Percentiles rank a stretch among this genome's conserved stretches.
phyloP scores from a whole-genome alignment of 768 basidiomycete genomes.

The Rhodosporidiobolus odoratus region DNA sequence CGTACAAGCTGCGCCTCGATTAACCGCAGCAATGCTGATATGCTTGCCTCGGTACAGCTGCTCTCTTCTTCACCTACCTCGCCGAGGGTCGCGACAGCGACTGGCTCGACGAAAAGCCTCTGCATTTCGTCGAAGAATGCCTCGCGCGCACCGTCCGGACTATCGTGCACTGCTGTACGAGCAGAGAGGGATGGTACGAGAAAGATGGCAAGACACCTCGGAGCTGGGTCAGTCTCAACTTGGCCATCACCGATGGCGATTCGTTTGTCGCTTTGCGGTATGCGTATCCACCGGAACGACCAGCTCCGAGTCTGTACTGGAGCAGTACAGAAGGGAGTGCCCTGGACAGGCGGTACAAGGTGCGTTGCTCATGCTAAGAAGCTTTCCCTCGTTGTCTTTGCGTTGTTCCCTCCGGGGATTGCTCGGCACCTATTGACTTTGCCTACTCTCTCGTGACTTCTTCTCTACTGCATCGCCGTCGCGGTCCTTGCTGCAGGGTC shows the following conservation, averaged over 20 bases:
- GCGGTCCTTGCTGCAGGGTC: neutral
- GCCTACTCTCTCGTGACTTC: neutral
- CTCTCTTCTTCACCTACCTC: slow-evolving; percentile 6
- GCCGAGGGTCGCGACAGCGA: neutral
- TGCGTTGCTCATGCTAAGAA: no score
- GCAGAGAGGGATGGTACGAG: neutral
- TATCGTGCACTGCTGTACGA: neutral
- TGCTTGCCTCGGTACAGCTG: neutral
- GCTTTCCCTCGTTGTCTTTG: neutral
- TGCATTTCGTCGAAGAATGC: neutral
- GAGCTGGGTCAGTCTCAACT: neutral
- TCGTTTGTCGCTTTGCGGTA: neutral
- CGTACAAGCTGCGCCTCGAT: neutral
- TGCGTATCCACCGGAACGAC: neutral
- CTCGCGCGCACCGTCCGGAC: neutral
- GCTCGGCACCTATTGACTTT: neutral
- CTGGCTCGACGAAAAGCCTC: neutral
- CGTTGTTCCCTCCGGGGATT: neutral
- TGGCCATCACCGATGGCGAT: neutral
- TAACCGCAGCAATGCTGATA: neutral
- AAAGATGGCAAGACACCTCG: neutral
- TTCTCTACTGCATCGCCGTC: neutral
- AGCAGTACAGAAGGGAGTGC: neutral
- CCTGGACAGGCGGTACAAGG: slow-evolving; percentile 2
- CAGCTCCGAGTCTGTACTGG: slow-evolving; percentile 5